Conservation (phyloP, 495 filamentous ascomycete genomes). For the Hypomontagnella monticulosa region DNA sequence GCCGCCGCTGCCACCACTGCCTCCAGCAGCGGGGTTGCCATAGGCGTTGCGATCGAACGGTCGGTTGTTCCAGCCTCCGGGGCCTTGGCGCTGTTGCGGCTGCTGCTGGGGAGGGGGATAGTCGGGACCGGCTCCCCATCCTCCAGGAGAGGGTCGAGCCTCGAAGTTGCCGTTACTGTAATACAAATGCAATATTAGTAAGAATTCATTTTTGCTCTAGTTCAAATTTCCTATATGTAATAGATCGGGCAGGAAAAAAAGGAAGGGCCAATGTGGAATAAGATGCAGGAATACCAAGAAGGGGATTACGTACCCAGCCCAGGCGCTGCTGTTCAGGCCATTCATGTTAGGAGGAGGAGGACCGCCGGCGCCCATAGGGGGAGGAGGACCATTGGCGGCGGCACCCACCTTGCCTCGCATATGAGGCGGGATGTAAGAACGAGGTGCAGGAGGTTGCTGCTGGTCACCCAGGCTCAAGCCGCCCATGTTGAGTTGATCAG, state of each 20-base stretch:
- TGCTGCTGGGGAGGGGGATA: constrained; percentile 41
- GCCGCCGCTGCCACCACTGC: constrained; percentile 64
- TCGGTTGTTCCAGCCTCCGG: constrained; percentile 42
- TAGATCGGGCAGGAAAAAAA: background rate
- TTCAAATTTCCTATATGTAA: constrained; percentile 1
- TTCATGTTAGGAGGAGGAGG: constrained; percentile 51
- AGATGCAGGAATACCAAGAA: background rate
- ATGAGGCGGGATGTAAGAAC: constrained; percentile 96
- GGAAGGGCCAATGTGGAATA: background rate
- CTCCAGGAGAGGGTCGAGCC: constrained; percentile 49
- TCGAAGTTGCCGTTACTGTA: constrained; percentile 57
- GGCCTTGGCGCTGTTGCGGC: constrained; percentile 40
- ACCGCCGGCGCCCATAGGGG: constrained; percentile 46
- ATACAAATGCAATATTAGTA: constrained; percentile 30
- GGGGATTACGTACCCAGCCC: constrained; percentile 65
- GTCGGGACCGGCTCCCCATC: constrained; percentile 41
- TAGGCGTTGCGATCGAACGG: constrained; percentile 67
- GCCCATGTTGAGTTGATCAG: constrained; percentile 93
- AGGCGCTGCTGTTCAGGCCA: constrained; percentile 68
- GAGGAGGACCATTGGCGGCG: constrained; percentile 45
- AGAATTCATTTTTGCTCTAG: background rate
- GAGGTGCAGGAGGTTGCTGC: constrained; percentile 65
- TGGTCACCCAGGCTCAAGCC: constrained; percentile 78
- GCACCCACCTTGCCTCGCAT: constrained; percentile 72
- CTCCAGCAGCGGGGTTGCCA: constrained; percentile 74